Conservation (phyloP, 352 stramenopile species). For the Phytopythium aichiense region DNA sequence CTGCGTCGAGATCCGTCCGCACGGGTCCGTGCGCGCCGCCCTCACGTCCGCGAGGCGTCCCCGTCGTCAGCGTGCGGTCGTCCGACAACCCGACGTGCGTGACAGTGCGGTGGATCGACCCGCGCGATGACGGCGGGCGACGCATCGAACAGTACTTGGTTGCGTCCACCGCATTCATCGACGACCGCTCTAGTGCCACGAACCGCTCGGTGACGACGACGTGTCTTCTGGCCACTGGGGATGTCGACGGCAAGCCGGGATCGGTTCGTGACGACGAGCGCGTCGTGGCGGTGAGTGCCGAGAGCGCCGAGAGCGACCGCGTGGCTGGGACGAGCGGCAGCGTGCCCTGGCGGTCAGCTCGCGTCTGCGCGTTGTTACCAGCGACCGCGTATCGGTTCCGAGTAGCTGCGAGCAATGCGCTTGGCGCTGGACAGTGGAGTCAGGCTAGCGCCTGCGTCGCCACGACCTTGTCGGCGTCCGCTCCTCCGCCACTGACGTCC, state of each 20-base stretch:
- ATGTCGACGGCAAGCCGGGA: neutral
- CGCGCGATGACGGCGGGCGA: constrained; percentile 50
- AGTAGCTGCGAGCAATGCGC: constrained; percentile 59
- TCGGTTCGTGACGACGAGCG: constrained; percentile 20
- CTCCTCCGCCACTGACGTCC: constrained; percentile 1
- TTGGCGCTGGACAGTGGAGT: constrained; percentile 56
- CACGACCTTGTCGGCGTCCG: neutral
- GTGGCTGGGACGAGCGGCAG: neutral
- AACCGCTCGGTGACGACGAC: neutral
- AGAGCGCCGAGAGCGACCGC: neutral
- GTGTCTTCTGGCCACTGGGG: constrained; percentile 1
- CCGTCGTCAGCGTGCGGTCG: constrained; percentile 7
- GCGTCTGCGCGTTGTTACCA: constrained; percentile 49
- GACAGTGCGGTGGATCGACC: constrained; percentile 51
- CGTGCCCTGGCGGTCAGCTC: constrained; percentile 22
- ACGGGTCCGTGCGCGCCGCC: constrained; percentile 40
- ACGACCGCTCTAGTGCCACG: neutral
- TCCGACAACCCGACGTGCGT: constrained; percentile 25
- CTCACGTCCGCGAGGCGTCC: constrained; percentile 36
- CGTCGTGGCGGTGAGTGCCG: constrained; percentile 22
- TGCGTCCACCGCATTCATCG: constrained; percentile 6
- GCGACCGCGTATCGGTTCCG: constrained; percentile 41
- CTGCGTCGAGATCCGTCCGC: constrained; percentile 35
- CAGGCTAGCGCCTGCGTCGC: constrained; percentile 25
- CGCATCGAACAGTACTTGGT: constrained; percentile 39